phyloP scores from a whole-genome alignment of 345 rosid genomes.

The Salix exigua region DNA sequence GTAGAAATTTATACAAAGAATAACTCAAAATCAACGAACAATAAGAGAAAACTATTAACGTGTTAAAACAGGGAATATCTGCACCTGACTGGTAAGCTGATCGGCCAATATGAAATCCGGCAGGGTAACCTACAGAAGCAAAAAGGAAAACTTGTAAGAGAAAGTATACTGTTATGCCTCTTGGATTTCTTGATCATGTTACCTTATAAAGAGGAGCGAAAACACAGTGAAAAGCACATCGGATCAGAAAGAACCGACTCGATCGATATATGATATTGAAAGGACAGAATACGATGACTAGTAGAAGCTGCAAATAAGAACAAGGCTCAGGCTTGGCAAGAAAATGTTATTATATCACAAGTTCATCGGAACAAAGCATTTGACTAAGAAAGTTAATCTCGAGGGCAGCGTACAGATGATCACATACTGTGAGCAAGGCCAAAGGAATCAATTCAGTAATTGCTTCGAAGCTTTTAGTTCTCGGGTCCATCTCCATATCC shows the following conservation, averaged over 20 bases:
- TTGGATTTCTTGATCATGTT: slow-evolving; percentile 3
- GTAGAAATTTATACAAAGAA: too few species aligned
- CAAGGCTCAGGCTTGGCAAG: background rate
- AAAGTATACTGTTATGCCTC: background rate
- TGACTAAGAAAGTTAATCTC: too few species aligned
- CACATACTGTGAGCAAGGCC: slow-evolving; percentile 59
- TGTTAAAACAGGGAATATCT: background rate
- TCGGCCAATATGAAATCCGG: slow-evolving; percentile 89
- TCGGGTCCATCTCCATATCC: slow-evolving; percentile 82
- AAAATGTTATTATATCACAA: background rate
- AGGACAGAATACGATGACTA: slow-evolving; percentile 48
- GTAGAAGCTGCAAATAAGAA: slow-evolving; percentile 37
- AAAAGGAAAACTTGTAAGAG: background rate
- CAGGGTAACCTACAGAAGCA: slow-evolving; percentile 50
- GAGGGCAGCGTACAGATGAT: background rate
- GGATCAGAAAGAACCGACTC: slow-evolving; percentile 53
- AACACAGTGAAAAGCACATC: slow-evolving; percentile 44
- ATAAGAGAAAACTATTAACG: too few species aligned
- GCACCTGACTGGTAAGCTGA: slow-evolving; percentile 80
- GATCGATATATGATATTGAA: slow-evolving; percentile 61
- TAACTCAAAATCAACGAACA: too few species aligned
- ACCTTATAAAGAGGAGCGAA: slow-evolving; percentile 76
- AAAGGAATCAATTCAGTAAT: slow-evolving; percentile 69
- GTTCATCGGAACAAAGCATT: too few species aligned
- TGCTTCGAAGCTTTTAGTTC: slow-evolving; percentile 50